Conservation (phyloP, 1,284 basidiomycete genomes). For the Lentinus polychrous region DNA sequence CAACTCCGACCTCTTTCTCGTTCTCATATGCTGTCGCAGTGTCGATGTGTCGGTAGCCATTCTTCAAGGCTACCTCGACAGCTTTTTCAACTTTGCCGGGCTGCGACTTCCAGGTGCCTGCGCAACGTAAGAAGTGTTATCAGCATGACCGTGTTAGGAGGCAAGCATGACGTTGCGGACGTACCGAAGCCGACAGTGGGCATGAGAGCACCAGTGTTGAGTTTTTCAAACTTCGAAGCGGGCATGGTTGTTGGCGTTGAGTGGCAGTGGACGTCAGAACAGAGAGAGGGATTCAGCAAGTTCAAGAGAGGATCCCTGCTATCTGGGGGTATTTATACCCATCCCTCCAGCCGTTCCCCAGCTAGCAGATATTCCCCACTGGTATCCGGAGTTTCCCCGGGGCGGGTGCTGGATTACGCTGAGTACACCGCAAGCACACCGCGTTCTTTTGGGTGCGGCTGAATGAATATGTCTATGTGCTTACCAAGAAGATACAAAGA, state of each 20-base stretch:
- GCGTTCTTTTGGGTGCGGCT: too few species aligned
- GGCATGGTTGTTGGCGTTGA: conserved; percentile 16
- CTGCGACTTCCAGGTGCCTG: conserved; percentile 75
- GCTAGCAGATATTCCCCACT: too few species aligned
- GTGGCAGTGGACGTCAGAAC: too few species aligned
- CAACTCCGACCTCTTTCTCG: conserved; percentile 70
- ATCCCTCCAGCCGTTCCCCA: too few species aligned
- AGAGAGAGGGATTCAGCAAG: too few species aligned
- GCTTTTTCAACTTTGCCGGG: conserved; percentile 60
- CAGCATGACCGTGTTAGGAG: background rate
- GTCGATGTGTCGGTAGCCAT: conserved; percentile 74
- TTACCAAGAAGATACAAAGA: too few species aligned
- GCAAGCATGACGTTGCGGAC: conserved; percentile 13
- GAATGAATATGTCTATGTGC: too few species aligned
- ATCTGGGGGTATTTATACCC: too few species aligned
- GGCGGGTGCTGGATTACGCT: too few species aligned
- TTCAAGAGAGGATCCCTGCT: too few species aligned
- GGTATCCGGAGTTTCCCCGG: too few species aligned
- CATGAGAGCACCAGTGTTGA: conserved; percentile 72
- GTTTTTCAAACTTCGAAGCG: conserved; percentile 36
- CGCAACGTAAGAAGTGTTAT: background rate
- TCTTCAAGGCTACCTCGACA: conserved; percentile 66
- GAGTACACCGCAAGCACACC: too few species aligned
- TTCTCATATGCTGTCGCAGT: conserved; percentile 50
- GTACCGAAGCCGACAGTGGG: conserved; percentile 71